Evolutionary conservation across 371 early-diverging fungal species (phyloP), one percentile per base, ranked within the genome.

Genomic region (Mucor sp.): DNA sequence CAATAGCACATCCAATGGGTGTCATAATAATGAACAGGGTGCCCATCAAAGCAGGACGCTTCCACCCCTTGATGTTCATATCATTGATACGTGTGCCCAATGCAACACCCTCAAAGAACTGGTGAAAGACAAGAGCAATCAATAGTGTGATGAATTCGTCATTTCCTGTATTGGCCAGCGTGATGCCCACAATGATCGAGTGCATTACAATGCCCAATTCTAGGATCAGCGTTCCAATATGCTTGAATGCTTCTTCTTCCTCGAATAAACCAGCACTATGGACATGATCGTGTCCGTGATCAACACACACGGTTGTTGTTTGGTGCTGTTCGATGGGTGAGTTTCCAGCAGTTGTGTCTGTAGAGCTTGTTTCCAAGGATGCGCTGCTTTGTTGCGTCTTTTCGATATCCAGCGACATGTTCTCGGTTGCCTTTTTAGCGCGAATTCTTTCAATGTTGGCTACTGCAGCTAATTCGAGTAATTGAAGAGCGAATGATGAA

Each of bases 131-230:
- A 33, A 96, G 83, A 3, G 96, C 96, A 60, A 93, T 81, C 14
- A 94, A 75, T 14, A 96, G 86, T 1, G 91, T 83, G 17, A 76
- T 75, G 74, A 93, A 94, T 17, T 84, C 87, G 1, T 82, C 74
- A 39, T 85, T 89, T 6, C 82, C 78, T 0, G 92, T 77, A 27
- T 89, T 87, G 5, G 94, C 91, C 19, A 97, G 79, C 0, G 93
- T 84, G 28, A 96, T 67, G 9, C 97, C 97, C 63, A 97, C 89
- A 58, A 96, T 85, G 58, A 97, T 80, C 0, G 95, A 95, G 74
- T 96, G 97, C 61, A 93, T 77, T 3, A 91, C 86, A 59, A 97
- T 92, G 63, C 96, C 94, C 15, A 90, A 63, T 70, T 97, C 97
- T n/a, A 97, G 83, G 53, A 95, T 82, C 48, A 85, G 68, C 0